Evolutionary conservation across 768 basidiomycete species (phyloP), one percentile per base, ranked within the genome.

Genomic region (Dioszegia hungarica): DNA sequence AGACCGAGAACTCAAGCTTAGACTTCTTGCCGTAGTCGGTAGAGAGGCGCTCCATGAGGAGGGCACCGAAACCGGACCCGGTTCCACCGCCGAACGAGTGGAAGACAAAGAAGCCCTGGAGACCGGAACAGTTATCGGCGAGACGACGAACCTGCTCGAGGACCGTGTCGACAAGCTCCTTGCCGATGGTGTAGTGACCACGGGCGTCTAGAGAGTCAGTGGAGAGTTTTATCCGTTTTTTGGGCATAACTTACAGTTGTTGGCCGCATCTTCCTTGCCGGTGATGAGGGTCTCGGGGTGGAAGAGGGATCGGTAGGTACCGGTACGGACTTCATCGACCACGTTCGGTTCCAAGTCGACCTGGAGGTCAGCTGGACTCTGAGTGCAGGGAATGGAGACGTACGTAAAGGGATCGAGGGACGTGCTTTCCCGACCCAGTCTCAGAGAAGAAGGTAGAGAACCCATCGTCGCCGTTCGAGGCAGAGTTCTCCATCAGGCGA

Each of bases 371-470:
- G 56, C 4, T 24, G 28, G 50, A 0, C 49, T 51, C 38, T 1
- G 27, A 10, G 17, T 19, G 5, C 1, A 2, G 37, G 19, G 19
- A 2, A 5, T 8, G 9, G 14, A 24, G 17, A 68, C 75, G 60
- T 51, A 99, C 86, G 81, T 98, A 98, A 66, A 99, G 84, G 39
- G 93, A 95, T 69, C 95, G 86, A 49, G 95, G 95, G 58, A 98
- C 94, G 78, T 95, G 88, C 81, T 95, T 95, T 61, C 93, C 94
- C 52, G 90, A 86, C 29, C 88, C 88, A 47, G 94, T 98, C 82
- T 99, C 95, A 34, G 91, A 94, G 82, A 99, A 99, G 83, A 99
- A 99, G 63, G 95, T 99, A 77, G 87, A 89, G 84, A 99, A 98
- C 72, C 95, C 95, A 79, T 84, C 86, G 68, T 91, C 88, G 67